Percentiles rank a stretch among this genome's conserved stretches.
Evolutionary conservation across 202 grass and related monocot genomes (phyloP).

Genomic region (Schoenoplectus triqueter): DNA sequence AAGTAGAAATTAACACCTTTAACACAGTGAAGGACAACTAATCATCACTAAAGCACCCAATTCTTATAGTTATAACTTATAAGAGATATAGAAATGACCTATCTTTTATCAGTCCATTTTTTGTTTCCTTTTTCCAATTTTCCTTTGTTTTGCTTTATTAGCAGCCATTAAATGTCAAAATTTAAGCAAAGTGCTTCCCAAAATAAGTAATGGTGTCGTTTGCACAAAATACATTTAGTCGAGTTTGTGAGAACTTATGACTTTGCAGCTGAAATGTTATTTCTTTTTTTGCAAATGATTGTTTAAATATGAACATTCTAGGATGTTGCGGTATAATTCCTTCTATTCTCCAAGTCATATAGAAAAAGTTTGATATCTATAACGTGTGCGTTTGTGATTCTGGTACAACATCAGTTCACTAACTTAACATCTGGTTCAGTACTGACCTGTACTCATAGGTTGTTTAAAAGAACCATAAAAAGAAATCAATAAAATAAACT

Average conservation of each 20-base stretch:
- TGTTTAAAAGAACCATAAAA: background rate
- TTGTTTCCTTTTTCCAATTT: background rate
- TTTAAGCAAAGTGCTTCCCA: background rate
- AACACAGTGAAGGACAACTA: background rate
- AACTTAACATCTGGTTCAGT: slow-evolving; percentile 15
- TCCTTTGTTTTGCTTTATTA: slow-evolving; percentile 23
- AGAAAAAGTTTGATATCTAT: background rate
- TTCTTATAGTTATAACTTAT: slow-evolving; percentile 10
- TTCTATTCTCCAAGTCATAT: slow-evolving; percentile 1
- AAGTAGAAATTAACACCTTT: slow-evolving; percentile 17
- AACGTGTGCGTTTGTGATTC: background rate
- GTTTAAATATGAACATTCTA: background rate
- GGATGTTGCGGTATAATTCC: background rate
- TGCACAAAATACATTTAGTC: background rate
- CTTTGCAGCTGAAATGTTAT: background rate
- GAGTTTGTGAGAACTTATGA: background rate
- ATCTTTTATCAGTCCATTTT: slow-evolving; percentile 4
- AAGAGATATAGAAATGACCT: background rate
- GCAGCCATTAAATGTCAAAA: background rate
- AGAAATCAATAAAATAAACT: background rate
- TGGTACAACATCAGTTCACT: slow-evolving; percentile 11
- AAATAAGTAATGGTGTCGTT: background rate
- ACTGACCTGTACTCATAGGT: background rate
- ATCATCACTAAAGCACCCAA: background rate
- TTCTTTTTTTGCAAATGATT: background rate